phyloP scores from a whole-genome alignment of 352 stramenopile species.

The Blastocystis sp. region DNA sequence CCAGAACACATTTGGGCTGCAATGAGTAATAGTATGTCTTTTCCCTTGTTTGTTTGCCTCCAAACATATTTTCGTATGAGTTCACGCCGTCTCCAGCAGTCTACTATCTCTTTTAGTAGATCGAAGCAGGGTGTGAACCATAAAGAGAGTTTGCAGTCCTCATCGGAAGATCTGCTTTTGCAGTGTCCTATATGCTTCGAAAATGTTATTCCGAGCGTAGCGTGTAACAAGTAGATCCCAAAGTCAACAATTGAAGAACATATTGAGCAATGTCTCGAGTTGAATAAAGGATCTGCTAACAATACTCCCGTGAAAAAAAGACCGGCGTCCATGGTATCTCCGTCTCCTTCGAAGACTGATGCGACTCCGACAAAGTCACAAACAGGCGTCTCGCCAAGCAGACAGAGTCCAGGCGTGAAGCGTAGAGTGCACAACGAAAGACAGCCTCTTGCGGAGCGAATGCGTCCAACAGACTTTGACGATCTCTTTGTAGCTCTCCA shows the following conservation, averaged over 20 bases:
- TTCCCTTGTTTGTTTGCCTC: not conserved
- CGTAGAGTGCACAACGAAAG: not conserved
- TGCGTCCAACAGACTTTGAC: conserved; percentile 71
- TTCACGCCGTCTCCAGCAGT: not conserved
- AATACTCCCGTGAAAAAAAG: not conserved
- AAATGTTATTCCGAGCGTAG: not conserved
- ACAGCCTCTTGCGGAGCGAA: conserved; percentile 72
- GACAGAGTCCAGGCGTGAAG: not conserved
- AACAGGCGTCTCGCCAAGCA: not conserved
- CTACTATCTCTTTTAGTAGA: conserved; percentile 11
- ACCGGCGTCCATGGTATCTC: not conserved
- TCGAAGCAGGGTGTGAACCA: not conserved
- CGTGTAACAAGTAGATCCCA: not conserved
- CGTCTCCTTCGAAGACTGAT: not conserved
- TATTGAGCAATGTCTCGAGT: conserved; percentile 2
- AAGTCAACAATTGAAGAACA: not conserved
- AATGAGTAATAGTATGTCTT: not conserved
- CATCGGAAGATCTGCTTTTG: not conserved
- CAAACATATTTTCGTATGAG: not conserved
- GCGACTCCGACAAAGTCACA: not conserved
- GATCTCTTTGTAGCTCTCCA: conserved; percentile 69
- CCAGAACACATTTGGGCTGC: not conserved
- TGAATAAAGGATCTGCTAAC: not conserved
- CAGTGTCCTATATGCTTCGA: conserved; percentile 22
- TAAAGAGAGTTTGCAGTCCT: not conserved